phyloP scores from a whole-genome alignment of 1,139 yeast species.

The Torulaspora pretoriensis region DNA sequence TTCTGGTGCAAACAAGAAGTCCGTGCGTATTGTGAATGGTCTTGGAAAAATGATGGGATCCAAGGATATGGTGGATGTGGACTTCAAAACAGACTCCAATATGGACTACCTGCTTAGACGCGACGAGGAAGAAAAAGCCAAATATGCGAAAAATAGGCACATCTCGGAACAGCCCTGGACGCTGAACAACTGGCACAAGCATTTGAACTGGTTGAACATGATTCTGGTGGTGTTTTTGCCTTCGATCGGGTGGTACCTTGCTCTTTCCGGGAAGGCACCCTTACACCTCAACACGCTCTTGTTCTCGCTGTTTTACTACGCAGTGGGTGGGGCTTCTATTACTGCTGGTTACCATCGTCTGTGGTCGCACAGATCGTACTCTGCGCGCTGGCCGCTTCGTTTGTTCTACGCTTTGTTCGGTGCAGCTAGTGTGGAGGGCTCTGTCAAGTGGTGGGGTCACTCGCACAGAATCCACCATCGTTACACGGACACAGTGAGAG shows the following conservation, averaged over 20 bases:
- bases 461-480: constrained; percentile 97
- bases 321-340: constrained; percentile 77
- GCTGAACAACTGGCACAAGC: constrained; percentile 71
- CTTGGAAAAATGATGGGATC: constrained; percentile 79
- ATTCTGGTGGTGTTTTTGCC: constrained; percentile 76
- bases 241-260: constrained; percentile 51
- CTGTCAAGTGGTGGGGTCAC: constrained; percentile 98
- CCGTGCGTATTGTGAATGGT: constrained; percentile 70
- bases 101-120: constrained; percentile 49
- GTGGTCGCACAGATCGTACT: constrained; percentile 86
- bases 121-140: constrained; percentile 51
- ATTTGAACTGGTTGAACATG: constrained; percentile 90
- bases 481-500: constrained; percentile 93
- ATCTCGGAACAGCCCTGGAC: constrained; percentile 95
- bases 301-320: constrained; percentile 61
- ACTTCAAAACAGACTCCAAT: constrained; percentile 60
- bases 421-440: constrained; percentile 94
- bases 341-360: constrained; percentile 93
- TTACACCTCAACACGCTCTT: constrained; percentile 57
- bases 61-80: constrained; percentile 60
- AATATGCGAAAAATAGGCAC: constrained; percentile 48
- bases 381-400: constrained; percentile 67
- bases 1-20: constrained; percentile 73
- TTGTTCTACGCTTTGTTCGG: constrained; percentile 79
- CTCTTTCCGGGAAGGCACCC: constrained; percentile 47